Evolutionary conservation across 2,329 filamentous ascomycete genomes (phyloP), one percentile per base, ranked within the genome.

Genomic region (Phyllosticta paracitricarpa): DNA sequence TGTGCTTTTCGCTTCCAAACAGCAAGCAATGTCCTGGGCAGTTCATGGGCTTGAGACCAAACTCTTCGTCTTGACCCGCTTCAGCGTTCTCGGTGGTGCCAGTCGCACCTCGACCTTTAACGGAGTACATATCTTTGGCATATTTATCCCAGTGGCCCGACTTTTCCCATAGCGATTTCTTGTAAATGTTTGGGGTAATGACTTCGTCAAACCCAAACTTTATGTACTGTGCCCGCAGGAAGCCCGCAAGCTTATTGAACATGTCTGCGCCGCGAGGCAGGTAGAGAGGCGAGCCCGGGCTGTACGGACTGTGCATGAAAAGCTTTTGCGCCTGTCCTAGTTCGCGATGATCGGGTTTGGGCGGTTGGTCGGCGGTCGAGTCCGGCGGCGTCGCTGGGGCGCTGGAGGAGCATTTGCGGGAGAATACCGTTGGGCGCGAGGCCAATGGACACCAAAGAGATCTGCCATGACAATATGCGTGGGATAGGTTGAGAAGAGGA

Each of bases 1-100:
- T 94, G 69, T 90, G 84, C 70, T 90, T 89, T 59, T 89, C 84
- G 74, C 93, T 88, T 57, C 83, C 84, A 74, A 96, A 96, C 70
- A 97, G 88, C 66, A 94, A 78, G 75, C 89, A 95, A 76, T 97
- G 93, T 28, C 91, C 91, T 3, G 94, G 94, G 77, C 94, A 99
- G 79, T 97, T 97, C 91, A 96, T 96, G 14, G 91, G 91, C 74
- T 96, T 96, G 66, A 96, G 77, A 19, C 89, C 89, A 73, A 89
- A 95, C 64, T 89, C 87, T 65, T 87, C 85, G 64, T 88, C 84
- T 63, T 86, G 83, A 22, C 78, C 80, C 7, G 73, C 65, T 63
- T 83, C 79, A 2, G 72, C 72, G 5, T 75, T 74, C 3, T 76
- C 77, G 24, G 70, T 76, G 35, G 77, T 75, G n/a, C 78, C 79